Evolutionary conservation across 345 rosid species (phyloP), one percentile per base, ranked within the genome.

Genomic region (Brassica nigra): DNA sequence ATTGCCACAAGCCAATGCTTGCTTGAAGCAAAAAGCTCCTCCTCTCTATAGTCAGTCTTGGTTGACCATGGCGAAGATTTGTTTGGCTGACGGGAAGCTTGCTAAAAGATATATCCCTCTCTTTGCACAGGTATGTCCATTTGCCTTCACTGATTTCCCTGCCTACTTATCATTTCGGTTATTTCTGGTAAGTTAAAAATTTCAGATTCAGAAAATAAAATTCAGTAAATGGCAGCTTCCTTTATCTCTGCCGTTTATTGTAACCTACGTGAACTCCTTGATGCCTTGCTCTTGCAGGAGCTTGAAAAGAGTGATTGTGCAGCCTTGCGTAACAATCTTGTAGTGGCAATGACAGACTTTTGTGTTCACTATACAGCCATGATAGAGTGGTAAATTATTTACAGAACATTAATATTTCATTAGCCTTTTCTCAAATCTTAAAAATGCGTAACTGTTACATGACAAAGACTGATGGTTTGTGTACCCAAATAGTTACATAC

Each of bases 41-140:
- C 84, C 94, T 66, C 80, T 92, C 74, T 92, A 90, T 75, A 86
- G 89, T 70, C 97, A 89, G 82, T 91, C 93, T 39, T 92, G 99
- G 99, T 77, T 92, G 82, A 86, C 96, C 36, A 87, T 95, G 98
- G 98, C 95, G 76, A 95, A 95, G 85, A 83, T 92, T 65, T 95
- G 98, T 87, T 87, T 92, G 52, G 94, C 92, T 4, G 98, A 87
- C 65, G 97, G 86, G 77, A 91, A 91, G 80, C 94, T 91, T 78
- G 99, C 96, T 15, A 95, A 95, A 84, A 78, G 88, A 42, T 90
- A 92, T 68, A 91, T 92, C 83, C 98, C 94, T 65, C 84, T 92
- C 78, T 95, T 95, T 86, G 92, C 94, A 75, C 94, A 95, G 98
- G 99, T 91, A 39, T 58, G 54, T 63, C 64, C 4, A 63, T 55